phyloP scores from a whole-genome alignment of 306 rosid genomes.

The Castanospermum australe region DNA sequence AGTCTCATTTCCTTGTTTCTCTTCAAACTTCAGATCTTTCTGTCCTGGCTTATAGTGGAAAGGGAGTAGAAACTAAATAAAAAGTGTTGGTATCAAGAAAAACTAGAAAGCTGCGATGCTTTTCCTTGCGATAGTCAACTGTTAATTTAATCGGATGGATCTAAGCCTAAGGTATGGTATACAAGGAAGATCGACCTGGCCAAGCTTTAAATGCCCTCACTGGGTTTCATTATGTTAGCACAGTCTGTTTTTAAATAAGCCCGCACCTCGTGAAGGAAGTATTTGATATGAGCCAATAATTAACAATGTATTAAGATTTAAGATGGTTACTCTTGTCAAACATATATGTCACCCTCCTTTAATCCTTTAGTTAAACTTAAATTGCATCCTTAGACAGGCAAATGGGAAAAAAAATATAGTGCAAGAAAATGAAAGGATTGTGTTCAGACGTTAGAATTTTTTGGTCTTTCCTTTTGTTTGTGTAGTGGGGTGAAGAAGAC shows the following conservation, averaged over 20 bases:
- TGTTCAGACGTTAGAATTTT: not conserved
- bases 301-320: not conserved
- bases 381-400: not conserved
- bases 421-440: not conserved
- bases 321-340: not conserved
- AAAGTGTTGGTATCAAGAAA: not conserved
- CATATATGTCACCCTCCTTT: not conserved
- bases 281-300: not conserved
- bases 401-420: not conserved
- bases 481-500: not conserved
- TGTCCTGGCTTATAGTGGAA: not conserved
- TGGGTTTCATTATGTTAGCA: not conserved
- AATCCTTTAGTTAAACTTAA: not conserved
- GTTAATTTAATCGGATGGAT: not conserved
- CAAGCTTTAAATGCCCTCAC: not conserved
- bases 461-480: not conserved
- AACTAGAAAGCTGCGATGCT: not conserved
- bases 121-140: not conserved
- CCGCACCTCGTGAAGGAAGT: not conserved
- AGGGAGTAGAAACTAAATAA: not conserved
- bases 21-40: not conserved
- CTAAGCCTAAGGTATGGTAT: not conserved
- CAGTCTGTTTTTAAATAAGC: not conserved
- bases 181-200: not conserved
- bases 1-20: constrained; percentile 35